Conservation (phyloP, 2,329 filamentous ascomycete species). For the Cercospora sp. region DNA sequence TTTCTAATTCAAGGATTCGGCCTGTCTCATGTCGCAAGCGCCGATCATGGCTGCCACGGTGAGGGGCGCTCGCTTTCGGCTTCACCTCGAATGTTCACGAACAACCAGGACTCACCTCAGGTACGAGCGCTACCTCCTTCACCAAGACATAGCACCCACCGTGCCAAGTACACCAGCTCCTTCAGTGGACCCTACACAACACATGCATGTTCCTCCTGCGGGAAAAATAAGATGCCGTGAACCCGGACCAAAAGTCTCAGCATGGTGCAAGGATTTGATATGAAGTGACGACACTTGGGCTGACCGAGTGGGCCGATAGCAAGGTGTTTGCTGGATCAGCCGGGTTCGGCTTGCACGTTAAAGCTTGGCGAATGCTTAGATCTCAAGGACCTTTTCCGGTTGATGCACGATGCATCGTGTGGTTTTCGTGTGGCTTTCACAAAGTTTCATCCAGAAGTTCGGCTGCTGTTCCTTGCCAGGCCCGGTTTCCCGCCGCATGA, state of each 20-base stretch:
- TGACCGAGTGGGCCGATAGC: not conserved
- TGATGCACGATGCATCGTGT: not conserved
- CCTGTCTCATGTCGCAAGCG: not conserved
- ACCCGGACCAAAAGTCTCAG: not conserved
- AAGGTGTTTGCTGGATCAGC: not conserved
- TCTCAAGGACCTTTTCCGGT: not conserved
- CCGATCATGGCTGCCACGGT: not conserved
- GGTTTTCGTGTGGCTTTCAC: not conserved
- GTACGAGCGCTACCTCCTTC: not conserved
- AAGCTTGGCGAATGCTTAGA: not conserved
- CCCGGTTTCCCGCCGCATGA: not conserved
- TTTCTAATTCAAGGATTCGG: not conserved
- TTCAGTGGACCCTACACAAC: not conserved
- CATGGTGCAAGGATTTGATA: not conserved
- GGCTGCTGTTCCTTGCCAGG: not conserved
- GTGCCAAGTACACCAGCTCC: not conserved
- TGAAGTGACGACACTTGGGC: slow-evolving; percentile 1
- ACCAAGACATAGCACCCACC: not conserved
- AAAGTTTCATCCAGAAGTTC: not conserved
- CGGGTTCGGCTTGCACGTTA: not conserved
- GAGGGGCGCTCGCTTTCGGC: not conserved
- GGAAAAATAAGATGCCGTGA: not conserved
- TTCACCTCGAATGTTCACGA: not conserved
- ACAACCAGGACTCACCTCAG: not conserved
- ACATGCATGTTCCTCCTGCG: not conserved